Conservation (phyloP, 2,329 filamentous ascomycete species). For the Monosporascus sp. region DNA sequence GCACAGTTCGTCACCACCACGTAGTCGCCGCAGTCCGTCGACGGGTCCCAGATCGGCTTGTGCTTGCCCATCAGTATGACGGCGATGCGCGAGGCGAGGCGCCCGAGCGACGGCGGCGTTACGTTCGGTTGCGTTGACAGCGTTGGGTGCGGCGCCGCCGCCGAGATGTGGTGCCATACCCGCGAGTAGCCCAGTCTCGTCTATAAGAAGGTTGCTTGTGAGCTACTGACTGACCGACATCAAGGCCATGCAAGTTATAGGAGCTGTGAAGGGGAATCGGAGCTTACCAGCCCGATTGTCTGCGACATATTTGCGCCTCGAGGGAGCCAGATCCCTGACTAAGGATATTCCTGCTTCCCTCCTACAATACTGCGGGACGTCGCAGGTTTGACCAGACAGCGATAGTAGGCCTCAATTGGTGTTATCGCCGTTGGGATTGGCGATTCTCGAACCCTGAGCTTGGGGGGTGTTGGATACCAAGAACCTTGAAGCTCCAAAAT, state of each 20-base stretch:
- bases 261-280: constrained; percentile 4
- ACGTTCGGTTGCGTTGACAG: constrained; percentile 53
- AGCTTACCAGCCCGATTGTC: constrained; percentile 66
- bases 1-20: constrained; percentile 90
- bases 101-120: constrained; percentile 76
- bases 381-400: neutral
- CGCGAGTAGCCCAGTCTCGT: constrained; percentile 95
- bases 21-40: constrained; percentile 98
- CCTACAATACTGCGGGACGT: constrained; percentile 11
- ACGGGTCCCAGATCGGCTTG: constrained; percentile 96
- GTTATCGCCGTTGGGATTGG: neutral
- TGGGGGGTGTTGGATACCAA: constrained; percentile 2
- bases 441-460: constrained; percentile 2
- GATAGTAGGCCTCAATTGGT: neutral
- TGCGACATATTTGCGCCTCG: constrained; percentile 61
- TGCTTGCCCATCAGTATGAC: constrained; percentile 94
- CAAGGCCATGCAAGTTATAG: constrained; percentile 1
- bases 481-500: neutral
- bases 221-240: neutral
- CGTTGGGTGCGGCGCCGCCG: constrained; percentile 56
- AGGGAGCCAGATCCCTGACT: constrained; percentile 14
- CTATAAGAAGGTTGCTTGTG: constrained; percentile 37
- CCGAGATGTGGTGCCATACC: constrained; percentile 85
- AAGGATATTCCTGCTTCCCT: constrained; percentile 22
- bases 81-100: constrained; percentile 82